Conservation (phyloP, 352 stramenopile genomes). For the Aphanomyces stellatus region DNA sequence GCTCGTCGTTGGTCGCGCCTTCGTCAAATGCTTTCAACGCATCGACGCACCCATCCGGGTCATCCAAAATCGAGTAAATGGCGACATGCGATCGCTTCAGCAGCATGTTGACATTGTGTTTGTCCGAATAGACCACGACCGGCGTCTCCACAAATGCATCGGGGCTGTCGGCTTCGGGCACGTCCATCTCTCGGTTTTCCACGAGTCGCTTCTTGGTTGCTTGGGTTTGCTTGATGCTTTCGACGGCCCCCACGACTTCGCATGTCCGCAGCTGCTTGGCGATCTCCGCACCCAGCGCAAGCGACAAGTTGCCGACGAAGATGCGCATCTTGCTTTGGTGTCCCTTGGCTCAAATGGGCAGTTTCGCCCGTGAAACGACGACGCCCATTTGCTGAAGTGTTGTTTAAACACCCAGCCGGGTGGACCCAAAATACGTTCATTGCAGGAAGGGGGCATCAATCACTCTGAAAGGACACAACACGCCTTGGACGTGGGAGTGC, state of each 20-base stretch:
- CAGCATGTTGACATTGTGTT: constrained; percentile 38
- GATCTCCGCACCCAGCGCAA: constrained; percentile 46
- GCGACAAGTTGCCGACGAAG: constrained; percentile 64
- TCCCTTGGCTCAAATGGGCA: background rate
- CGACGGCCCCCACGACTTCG: constrained; percentile 51
- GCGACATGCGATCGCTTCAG: constrained; percentile 48
- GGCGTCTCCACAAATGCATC: constrained; percentile 48
- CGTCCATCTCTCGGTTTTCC: constrained; percentile 1
- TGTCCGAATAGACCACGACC: constrained; percentile 40
- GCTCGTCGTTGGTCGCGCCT: constrained; percentile 24
- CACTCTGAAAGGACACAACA: too few species aligned
- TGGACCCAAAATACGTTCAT: too few species aligned
- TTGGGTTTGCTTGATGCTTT: constrained; percentile 35
- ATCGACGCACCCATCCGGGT: constrained; percentile 52
- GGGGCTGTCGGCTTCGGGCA: background rate
- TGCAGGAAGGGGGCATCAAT: too few species aligned
- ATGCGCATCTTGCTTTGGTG: constrained; percentile 36
- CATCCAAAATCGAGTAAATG: constrained; percentile 36
- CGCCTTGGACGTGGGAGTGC: too few species aligned
- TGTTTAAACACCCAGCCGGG: too few species aligned
- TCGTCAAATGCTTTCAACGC: constrained; percentile 55
- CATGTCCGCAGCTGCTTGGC: constrained; percentile 47
- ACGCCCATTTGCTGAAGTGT: background rate
- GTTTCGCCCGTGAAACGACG: background rate
- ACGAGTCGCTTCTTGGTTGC: constrained; percentile 39